Conservation (phyloP, 345 rosid genomes). For the Salix caprea region DNA sequence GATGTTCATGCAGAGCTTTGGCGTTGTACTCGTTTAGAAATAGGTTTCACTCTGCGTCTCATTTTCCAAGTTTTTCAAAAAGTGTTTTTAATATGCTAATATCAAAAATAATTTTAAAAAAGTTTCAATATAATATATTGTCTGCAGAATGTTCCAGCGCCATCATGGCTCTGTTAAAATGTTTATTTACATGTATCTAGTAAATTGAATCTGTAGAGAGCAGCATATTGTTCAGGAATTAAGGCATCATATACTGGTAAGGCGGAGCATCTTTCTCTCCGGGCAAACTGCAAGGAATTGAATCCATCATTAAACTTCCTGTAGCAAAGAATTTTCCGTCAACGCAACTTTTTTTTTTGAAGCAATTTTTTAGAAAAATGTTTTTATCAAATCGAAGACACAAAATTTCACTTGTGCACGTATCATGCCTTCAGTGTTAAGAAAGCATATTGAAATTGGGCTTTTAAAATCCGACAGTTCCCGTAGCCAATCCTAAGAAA, state of each 20-base stretch:
- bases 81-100: rapidly evolving
- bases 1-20: background rate
- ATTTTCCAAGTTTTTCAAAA: background rate
- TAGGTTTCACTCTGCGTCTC: background rate
- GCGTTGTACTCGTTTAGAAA: background rate
- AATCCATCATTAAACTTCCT: background rate
- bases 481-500: too few species aligned
- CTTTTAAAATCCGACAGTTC: too few species aligned
- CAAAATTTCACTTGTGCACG: background rate
- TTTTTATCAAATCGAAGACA: background rate
- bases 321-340: too few species aligned
- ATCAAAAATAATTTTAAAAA: too few species aligned
- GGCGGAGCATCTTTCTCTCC: slow-evolving; percentile 38
- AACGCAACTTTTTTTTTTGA: too few species aligned
- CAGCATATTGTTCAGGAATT: background rate
- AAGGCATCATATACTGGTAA: slow-evolving; percentile 38
- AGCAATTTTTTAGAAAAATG: too few species aligned
- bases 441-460: too few species aligned
- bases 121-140: background rate
- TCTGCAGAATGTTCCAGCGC: background rate
- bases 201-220: background rate
- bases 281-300: slow-evolving; percentile 24
- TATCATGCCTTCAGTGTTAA: too few species aligned
- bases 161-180: background rate
- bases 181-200: background rate